Evolutionary conservation across 2,329 filamentous ascomycete species (phyloP).

Genomic region (Aspergillus transmontanensis): DNA sequence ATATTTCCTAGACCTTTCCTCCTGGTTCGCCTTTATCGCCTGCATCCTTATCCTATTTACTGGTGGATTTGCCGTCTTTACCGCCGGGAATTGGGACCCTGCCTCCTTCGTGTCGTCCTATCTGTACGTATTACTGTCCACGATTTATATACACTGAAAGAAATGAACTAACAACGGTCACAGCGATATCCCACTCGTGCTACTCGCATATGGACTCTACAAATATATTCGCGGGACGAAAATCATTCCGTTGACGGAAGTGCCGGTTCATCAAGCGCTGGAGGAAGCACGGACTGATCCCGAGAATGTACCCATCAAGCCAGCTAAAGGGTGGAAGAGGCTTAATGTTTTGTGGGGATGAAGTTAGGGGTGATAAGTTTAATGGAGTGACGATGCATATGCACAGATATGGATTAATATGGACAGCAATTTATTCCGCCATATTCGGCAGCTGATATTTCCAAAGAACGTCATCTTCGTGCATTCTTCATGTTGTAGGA

Average conservation of each 20-base stretch:
- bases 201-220: conserved; percentile 62
- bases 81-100: conserved; percentile 60
- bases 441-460: not conserved
- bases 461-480: too few species aligned
- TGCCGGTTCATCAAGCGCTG: conserved; percentile 58
- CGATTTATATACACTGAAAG: too few species aligned
- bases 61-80: conserved; percentile 67
- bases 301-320: conserved; percentile 34
- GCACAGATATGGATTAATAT: not conserved
- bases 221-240: conserved; percentile 67
- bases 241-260: conserved; percentile 52
- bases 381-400: not conserved
- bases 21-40: conserved; percentile 61
- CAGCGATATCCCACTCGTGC: conserved; percentile 64
- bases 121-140: conserved; percentile 52
- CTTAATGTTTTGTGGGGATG: conserved; percentile 42
- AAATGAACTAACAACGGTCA: not conserved
- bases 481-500: too few species aligned
- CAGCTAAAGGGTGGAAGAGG: conserved; percentile 25
- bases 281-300: conserved; percentile 45
- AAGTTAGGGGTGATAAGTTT: not conserved
- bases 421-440: not conserved
- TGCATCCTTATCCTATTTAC: conserved; percentile 69
- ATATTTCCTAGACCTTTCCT: conserved; percentile 55
- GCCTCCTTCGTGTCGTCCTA: conserved; percentile 64